Evolutionary conservation across 257 asterid genomes (phyloP), one percentile per base, ranked within the genome.

Genomic region (Gardenia jasminoides): DNA sequence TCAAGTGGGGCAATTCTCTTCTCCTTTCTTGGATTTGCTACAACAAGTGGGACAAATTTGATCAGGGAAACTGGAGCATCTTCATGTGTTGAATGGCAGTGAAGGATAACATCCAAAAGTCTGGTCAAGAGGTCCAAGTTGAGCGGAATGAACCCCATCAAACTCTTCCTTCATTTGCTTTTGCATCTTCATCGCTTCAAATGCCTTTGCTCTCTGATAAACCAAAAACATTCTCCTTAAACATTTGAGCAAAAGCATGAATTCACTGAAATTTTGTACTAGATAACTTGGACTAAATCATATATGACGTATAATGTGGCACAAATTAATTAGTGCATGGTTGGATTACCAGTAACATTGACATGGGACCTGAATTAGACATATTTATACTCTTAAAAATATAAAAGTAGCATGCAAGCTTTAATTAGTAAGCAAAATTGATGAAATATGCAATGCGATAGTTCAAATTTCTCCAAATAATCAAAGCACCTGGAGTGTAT

Each of bases 171-270:
- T 85, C 65, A 79, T 78, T 75, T 50, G 64, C 77, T 85, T 89
- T 28, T 88, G 88, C 84, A 81, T 74, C 80, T 88, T 86, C 81
- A 85, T 30, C 81, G 94, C 93, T 79, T 90, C 95, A 39, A 77
- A 46, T 79, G 89, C 88, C 81, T 90, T 91, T 82, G 88, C 89
- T 82, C 89, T 85, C 97, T 94, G 89, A 81, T 77, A 81, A 68
- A 62, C 3, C 65, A 39, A 66, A 64, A 31, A 56, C 19, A 44
- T 43, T 56, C 7, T 47, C 1, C 46, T 22, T 59, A 62, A 0
- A 43, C 2, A 28, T 20, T 72, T 61, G 68, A 13, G 11, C 1
- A 20, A 17, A 36, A 39, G 10, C 48, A 66, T 11, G 52, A 65
- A 52, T 17, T 44, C 30, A 41, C 31, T 36, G 33, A 31, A 28